These are phyloP conservation scores for Globisporangium nagaii DNA, from an alignment of 352 stramenopile species.

Conservation along the genomic window DNA sequence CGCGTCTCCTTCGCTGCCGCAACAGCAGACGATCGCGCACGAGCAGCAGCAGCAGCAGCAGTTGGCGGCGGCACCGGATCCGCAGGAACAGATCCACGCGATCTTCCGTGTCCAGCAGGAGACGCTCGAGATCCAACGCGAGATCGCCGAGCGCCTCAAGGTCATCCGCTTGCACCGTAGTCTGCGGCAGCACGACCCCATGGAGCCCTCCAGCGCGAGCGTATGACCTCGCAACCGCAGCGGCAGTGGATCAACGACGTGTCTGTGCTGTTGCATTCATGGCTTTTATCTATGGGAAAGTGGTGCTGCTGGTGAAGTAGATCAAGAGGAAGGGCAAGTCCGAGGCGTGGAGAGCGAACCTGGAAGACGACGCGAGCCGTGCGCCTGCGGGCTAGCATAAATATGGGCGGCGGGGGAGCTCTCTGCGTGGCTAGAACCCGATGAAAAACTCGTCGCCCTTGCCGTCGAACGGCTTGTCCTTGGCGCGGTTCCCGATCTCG, in stretches of 20 bases:
- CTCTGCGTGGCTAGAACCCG: slow-evolving; percentile 41
- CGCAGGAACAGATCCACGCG: slow-evolving; percentile 37
- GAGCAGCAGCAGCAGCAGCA: slow-evolving; percentile 10
- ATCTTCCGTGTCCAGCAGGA: slow-evolving; percentile 58
- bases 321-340: too few species aligned
- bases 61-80: slow-evolving; percentile 16
- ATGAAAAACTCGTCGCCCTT: slow-evolving; percentile 64
- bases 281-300: too few species aligned
- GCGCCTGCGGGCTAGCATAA: background rate
- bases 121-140: slow-evolving; percentile 41
- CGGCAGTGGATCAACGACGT: too few species aligned
- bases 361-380: background rate
- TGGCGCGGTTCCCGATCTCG: slow-evolving; percentile 62
- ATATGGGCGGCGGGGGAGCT: background rate
- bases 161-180: slow-evolving; percentile 28
- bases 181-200: slow-evolving; percentile 32
- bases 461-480: slow-evolving; percentile 65
- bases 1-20: background rate
- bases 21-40: background rate
- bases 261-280: too few species aligned
- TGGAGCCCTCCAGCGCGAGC: slow-evolving; percentile 59
- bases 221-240: slow-evolving; percentile 25
- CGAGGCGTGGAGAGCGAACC: too few species aligned
- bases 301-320: too few species aligned
- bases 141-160: slow-evolving; percentile 42